Conservation (phyloP, 495 filamentous ascomycete genomes). For the Penicillium steckii region DNA sequence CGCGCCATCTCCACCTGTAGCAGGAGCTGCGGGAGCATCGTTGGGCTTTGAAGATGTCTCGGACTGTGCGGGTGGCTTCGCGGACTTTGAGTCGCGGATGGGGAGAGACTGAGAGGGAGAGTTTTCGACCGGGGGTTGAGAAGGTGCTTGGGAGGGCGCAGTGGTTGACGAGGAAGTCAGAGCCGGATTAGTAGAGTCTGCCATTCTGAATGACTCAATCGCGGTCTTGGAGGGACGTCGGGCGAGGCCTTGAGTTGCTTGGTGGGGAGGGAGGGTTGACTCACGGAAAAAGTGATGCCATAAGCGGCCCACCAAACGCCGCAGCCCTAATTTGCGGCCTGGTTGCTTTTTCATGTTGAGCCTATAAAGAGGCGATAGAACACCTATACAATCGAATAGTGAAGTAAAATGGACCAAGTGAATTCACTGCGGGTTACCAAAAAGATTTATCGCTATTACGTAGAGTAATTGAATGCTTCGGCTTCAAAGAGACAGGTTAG, state of each 20-base stretch:
- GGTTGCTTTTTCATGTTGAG: not conserved
- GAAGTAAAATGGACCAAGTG: too few relatives aligned
- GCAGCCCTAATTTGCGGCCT: slow-evolving; percentile 26
- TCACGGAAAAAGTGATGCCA: slow-evolving; percentile 43
- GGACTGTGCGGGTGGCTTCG: slow-evolving; percentile 29
- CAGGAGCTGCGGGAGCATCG: slow-evolving; percentile 17
- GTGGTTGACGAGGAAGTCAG: slow-evolving; percentile 14
- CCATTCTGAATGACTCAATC: slow-evolving; percentile 30
- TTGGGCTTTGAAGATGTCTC: slow-evolving; percentile 33
- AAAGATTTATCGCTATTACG: too few relatives aligned
- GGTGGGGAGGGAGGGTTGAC: slow-evolving; percentile 36
- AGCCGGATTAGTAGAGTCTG: slow-evolving; percentile 27
- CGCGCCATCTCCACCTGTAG: slow-evolving; percentile 9
- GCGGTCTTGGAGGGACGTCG: slow-evolving; percentile 12
- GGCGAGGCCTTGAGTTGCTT: slow-evolving; percentile 26
- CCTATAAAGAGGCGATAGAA: not conserved
- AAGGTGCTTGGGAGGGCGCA: slow-evolving; percentile 11
- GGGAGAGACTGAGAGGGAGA: slow-evolving; percentile 20
- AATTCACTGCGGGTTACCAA: too few relatives aligned
- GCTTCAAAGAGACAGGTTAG: not conserved
- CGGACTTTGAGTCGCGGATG: slow-evolving; percentile 29
- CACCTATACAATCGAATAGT: not conserved
- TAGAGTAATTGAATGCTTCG: too few relatives aligned
- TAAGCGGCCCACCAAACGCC: slow-evolving; percentile 30
- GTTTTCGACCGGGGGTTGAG: slow-evolving; percentile 20